phyloP scores from a whole-genome alignment of 345 rosid species.

The Eucalyptus pauciflora region DNA sequence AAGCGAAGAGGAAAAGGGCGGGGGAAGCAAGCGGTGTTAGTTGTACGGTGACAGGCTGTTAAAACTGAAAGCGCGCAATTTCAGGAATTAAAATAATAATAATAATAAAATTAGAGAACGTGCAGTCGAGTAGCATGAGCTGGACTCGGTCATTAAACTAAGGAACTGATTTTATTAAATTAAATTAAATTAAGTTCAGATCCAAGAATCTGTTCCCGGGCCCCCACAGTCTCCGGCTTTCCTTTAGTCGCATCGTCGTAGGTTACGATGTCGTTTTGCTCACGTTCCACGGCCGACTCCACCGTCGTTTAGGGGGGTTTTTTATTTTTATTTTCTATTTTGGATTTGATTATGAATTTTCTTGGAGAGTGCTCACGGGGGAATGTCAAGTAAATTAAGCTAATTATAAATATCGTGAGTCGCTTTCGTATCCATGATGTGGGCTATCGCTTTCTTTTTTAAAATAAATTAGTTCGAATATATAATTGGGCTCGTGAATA shows the following conservation, averaged over 20 bases:
- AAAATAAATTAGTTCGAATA: neutral
- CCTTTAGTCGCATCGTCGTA: neutral
- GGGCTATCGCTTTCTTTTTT: neutral
- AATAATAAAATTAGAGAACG: constrained; percentile 2
- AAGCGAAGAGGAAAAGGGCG: neutral
- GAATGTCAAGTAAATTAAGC: neutral
- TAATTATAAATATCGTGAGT: neutral
- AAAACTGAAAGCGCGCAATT: neutral
- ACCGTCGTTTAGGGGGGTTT: neutral
- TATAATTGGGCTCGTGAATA: neutral
- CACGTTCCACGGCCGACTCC: neutral
- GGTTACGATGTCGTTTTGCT: neutral
- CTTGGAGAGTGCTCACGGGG: neutral
- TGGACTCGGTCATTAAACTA: neutral
- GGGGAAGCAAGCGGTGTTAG: neutral
- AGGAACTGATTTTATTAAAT: neutral
- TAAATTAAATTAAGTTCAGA: neutral
- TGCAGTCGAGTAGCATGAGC: constrained; percentile 11
- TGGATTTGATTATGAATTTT: neutral
- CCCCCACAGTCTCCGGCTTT: neutral
- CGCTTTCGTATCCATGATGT: neutral
- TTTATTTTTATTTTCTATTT: neutral
- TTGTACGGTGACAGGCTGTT: constrained; percentile 1
- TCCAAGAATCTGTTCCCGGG: neutral
- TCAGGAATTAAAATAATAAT: neutral